Evolutionary conservation across 345 rosid species (phyloP).

Genomic region (Lumnitzera littorea): DNA sequence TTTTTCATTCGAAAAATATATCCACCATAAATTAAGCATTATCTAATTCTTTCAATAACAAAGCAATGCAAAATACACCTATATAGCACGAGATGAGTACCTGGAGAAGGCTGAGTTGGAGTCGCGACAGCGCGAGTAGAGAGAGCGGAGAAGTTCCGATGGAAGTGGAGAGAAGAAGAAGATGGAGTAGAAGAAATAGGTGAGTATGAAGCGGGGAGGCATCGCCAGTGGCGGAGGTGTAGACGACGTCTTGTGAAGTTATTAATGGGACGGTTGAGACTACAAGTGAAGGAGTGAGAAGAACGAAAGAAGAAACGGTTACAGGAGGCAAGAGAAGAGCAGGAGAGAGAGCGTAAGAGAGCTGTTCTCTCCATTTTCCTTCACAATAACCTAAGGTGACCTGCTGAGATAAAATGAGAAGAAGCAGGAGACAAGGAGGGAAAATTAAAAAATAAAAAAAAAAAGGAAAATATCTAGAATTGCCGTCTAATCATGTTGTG

Average conservation of each 20-base stretch:
- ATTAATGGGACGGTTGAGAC: conserved; percentile 27
- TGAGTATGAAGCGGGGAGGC: conserved; percentile 13
- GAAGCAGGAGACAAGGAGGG: no score
- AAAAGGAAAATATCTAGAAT: no score
- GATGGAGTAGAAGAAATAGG: conserved; percentile 6
- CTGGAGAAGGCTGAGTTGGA: conserved; percentile 49
- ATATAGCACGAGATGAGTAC: conserved; percentile 16
- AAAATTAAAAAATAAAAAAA: no score
- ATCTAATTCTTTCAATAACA: neutral
- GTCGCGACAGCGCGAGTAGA: conserved; percentile 62
- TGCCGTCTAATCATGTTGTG: no score
- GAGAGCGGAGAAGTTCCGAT: conserved; percentile 42
- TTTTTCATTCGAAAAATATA: no score
- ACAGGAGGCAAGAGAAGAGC: conserved; percentile 34
- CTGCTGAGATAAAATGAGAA: no score
- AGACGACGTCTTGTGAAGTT: conserved; percentile 32
- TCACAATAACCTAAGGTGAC: no score
- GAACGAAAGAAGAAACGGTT: conserved; percentile 35
- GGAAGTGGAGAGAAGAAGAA: conserved; percentile 19
- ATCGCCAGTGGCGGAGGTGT: conserved; percentile 28
- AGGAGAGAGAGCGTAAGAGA: conserved; percentile 49
- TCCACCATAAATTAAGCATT: no score
- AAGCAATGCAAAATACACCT: neutral
- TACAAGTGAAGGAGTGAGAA: conserved; percentile 22
- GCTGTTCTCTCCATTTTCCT: conserved; percentile 37